These are phyloP conservation scores for Cyclotella choctawhatcheeana DNA, from an alignment of 108 stramenopile genomes.

Conservation along the genomic window DNA sequence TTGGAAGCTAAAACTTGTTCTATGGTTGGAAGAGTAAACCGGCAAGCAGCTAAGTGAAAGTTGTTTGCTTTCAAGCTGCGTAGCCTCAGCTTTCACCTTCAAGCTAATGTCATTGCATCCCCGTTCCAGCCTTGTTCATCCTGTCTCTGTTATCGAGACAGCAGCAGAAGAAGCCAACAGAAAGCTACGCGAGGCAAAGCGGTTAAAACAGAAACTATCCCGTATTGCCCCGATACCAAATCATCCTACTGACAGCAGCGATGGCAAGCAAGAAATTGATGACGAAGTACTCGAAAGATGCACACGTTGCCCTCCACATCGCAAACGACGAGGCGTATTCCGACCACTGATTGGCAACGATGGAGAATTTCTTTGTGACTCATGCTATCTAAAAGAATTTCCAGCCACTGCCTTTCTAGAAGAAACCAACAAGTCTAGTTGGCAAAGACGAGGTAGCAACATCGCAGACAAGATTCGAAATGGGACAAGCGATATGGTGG, in stretches of 20 bases:
- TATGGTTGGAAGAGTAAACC: neutral
- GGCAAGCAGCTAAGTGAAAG: no score
- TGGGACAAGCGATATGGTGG: conserved; percentile 3
- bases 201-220: conserved; percentile 4
- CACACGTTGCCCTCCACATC: conserved; percentile 32
- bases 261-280: conserved; percentile 24
- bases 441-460: conserved; percentile 4
- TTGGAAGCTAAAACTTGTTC: neutral
- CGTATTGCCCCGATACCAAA: conserved; percentile 3
- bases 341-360: conserved; percentile 39
- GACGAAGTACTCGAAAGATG: conserved; percentile 30
- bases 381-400: conserved; percentile 32
- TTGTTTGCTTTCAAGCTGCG: no score
- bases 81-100: no score
- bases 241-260: neutral
- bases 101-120: no score
- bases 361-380: conserved; percentile 37
- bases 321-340: conserved; percentile 34
- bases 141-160: neutral
- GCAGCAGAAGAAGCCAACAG: conserved; percentile 26
- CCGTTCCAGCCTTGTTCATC: conserved; percentile 19
- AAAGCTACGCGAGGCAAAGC: neutral
- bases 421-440: conserved; percentile 18
- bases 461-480: conserved; percentile 12
- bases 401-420: conserved; percentile 51